Evolutionary conservation across 345 rosid genomes (phyloP).

Genomic region (Luvunga scandens): DNA sequence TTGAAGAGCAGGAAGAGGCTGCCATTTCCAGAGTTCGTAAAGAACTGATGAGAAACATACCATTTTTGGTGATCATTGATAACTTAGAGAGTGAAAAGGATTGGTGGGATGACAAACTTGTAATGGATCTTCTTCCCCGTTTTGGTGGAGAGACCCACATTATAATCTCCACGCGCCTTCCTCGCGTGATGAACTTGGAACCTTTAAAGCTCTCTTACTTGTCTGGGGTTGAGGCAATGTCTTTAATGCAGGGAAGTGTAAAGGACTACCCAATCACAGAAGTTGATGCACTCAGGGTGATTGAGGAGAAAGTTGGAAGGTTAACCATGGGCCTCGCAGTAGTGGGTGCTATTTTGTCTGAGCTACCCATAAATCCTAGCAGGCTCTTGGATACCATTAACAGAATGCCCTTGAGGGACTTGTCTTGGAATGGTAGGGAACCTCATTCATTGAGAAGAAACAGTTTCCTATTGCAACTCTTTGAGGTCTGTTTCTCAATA

Average conservation of each 20-base stretch:
- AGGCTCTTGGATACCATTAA: conserved; percentile 81
- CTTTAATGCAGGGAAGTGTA: conserved; percentile 69
- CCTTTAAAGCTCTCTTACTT: conserved; percentile 75
- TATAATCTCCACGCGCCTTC: conserved; percentile 69
- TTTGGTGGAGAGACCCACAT: conserved; percentile 94
- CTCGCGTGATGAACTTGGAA: conserved; percentile 83
- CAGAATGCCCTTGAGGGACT: conserved; percentile 76
- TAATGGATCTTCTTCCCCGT: conserved; percentile 97
- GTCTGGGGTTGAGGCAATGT: conserved; percentile 83
- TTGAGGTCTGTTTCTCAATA: conserved; percentile 94
- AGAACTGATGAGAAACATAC: conserved; percentile 90
- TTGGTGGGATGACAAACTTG: conserved; percentile 92
- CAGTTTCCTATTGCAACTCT: conserved; percentile 68
- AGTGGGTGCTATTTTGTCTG: conserved; percentile 78
- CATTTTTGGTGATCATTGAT: conserved; percentile 82
- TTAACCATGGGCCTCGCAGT: conserved; percentile 75
- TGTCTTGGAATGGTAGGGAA: conserved; percentile 59
- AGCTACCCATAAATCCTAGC: conserved; percentile 89
- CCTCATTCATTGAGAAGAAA: conserved; percentile 43
- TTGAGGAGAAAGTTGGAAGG: conserved; percentile 87
- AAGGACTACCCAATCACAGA: conserved; percentile 66
- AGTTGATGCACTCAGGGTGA: conserved; percentile 63
- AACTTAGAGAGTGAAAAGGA: conserved; percentile 93
- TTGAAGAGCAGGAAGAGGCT: conserved; percentile 92
- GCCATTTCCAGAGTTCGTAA: conserved; percentile 71